Evolutionary conservation across 2,329 filamentous ascomycete genomes (phyloP).

Genomic region (Neodidymelliopsis sp.): DNA sequence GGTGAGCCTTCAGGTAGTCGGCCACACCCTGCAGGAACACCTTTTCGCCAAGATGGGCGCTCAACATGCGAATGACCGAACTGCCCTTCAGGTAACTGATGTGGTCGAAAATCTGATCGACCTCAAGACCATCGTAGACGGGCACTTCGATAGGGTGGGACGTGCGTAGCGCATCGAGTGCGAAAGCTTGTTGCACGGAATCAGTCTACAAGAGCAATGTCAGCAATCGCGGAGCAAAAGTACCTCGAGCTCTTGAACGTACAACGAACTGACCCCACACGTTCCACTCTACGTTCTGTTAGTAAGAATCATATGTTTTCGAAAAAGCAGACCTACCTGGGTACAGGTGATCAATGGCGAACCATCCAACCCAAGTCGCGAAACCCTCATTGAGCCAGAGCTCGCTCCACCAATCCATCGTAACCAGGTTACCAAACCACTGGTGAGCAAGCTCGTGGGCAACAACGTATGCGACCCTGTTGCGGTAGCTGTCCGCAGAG

Average conservation of each 20-base stretch:
- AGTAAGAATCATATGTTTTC: no score
- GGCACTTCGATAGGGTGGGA: constrained; percentile 97
- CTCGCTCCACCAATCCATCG: constrained; percentile 97
- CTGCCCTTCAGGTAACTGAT: constrained; percentile 98
- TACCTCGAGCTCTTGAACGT: constrained; percentile 65
- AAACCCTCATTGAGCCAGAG: constrained; percentile 94
- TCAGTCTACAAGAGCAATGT: constrained; percentile 70
- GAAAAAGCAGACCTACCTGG: constrained; percentile 65
- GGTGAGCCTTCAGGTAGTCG: constrained; percentile 85
- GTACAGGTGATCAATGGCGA: constrained; percentile 87
- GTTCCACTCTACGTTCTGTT: constrained; percentile 76
- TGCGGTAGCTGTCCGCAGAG: constrained; percentile 89
- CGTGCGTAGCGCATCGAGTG: constrained; percentile 85
- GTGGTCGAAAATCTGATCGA: constrained; percentile 97
- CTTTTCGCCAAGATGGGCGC: constrained; percentile 84
- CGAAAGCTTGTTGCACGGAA: constrained; percentile 89
- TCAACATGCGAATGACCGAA: constrained; percentile 95
- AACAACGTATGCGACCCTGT: constrained; percentile 93
- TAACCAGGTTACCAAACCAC: constrained; percentile 95
- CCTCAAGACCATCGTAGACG: constrained; percentile 90
- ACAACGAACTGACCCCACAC: constrained; percentile 96
- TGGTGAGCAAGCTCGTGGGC: constrained; percentile 97
- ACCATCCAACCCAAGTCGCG: constrained; percentile 97
- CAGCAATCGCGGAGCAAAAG: constrained; percentile 40
- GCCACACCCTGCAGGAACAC: constrained; percentile 90